phyloP scores from a whole-genome alignment of 495 filamentous ascomycete species.

The Aspergillus cavernicola region DNA sequence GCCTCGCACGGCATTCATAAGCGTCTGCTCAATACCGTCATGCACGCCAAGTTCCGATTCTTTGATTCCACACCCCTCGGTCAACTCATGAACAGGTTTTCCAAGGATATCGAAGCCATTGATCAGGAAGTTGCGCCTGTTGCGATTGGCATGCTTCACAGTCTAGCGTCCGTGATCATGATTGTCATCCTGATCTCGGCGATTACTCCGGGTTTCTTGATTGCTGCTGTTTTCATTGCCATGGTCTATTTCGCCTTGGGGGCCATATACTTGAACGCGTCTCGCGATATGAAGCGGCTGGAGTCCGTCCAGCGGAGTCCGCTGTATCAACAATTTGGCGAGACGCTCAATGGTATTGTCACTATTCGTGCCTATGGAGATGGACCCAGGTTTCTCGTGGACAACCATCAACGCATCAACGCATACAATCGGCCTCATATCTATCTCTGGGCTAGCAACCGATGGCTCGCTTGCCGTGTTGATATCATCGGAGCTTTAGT shows the following conservation, averaged over 20 bases:
- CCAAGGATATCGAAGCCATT: conserved; percentile 91
- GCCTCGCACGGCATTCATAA: conserved; percentile 85
- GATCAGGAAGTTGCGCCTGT: conserved; percentile 95
- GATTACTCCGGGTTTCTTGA: conserved; percentile 89
- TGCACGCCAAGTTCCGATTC: conserved; percentile 91
- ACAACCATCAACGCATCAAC: conserved; percentile 88
- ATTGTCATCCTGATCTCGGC: conserved; percentile 87
- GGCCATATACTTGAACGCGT: conserved; percentile 84
- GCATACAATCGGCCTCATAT: conserved; percentile 91
- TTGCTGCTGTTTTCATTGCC: conserved; percentile 83
- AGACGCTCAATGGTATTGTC: conserved; percentile 92
- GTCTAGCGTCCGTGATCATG: conserved; percentile 73
- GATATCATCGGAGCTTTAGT: conserved; percentile 90
- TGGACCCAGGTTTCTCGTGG: conserved; percentile 86
- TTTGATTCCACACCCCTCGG: conserved; percentile 97
- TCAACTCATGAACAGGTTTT: conserved; percentile 98
- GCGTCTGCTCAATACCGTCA: conserved; percentile 71
- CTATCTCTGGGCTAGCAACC: conserved; percentile 93
- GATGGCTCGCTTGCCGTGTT: conserved; percentile 93
- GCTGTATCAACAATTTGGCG: conserved; percentile 96
- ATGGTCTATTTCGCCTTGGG: conserved; percentile 79
- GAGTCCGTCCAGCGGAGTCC: conserved; percentile 95
- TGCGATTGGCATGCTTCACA: conserved; percentile 69
- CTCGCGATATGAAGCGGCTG: conserved; percentile 87
- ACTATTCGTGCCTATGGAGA: conserved; percentile 98